These are phyloP conservation scores for Colletotrichum tropicicola DNA, from an alignment of 2,329 filamentous ascomycete species.

Conservation along the genomic window DNA sequence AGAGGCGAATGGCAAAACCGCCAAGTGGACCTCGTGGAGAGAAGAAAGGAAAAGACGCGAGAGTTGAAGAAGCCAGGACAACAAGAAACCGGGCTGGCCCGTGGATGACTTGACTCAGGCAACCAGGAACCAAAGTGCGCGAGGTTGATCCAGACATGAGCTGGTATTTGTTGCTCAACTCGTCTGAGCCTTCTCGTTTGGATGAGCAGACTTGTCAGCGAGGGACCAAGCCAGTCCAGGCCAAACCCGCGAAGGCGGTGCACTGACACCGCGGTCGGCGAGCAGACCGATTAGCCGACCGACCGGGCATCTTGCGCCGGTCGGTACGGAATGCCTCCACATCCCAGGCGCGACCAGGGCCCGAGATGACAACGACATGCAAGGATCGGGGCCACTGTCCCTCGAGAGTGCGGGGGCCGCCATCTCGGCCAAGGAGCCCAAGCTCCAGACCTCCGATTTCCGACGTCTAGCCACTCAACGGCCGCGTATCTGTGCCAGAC, in stretches of 20 bases:
- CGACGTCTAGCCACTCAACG: slow-evolving; percentile 22
- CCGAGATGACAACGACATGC: slow-evolving; percentile 7
- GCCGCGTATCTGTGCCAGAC: slow-evolving; percentile 2
- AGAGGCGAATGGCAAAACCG: slow-evolving; percentile 1
- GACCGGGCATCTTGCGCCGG: slow-evolving; percentile 9
- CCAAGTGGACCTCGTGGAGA: slow-evolving; percentile 21
- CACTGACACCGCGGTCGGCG: not conserved
- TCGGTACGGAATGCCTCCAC: not conserved
- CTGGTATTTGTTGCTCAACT: not conserved
- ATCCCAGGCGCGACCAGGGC: not conserved
- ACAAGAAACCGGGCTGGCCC: not conserved
- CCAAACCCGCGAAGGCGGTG: not conserved
- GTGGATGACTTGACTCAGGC: slow-evolving; percentile 10
- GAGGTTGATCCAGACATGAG: not conserved
- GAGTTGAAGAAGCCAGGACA: not conserved
- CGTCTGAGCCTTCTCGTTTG: no score
- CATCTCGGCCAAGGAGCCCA: slow-evolving; percentile 18
- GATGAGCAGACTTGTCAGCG: no score
- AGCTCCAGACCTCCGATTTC: slow-evolving; percentile 4
- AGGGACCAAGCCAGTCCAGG: not conserved
- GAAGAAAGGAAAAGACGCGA: not conserved
- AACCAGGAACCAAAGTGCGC: not conserved
- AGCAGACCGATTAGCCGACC: not conserved
- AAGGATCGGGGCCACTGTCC: not conserved
- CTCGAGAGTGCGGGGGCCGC: slow-evolving; percentile 2